phyloP scores from a whole-genome alignment of 768 basidiomycete genomes.

The Podaxis carcinomalis region DNA sequence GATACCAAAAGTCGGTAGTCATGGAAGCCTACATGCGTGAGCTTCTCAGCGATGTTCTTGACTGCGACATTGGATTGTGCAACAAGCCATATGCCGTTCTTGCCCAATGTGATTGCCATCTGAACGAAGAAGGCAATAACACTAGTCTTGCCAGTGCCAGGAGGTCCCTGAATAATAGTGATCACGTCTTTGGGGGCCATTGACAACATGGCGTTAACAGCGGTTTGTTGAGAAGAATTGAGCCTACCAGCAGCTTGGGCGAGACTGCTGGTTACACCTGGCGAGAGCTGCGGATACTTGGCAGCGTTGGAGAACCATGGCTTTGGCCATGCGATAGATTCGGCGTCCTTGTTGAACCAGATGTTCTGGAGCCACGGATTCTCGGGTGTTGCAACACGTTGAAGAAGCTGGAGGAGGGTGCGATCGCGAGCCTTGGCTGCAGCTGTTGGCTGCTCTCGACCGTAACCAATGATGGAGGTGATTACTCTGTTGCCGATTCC shows the following conservation, averaged over 20 bases:
- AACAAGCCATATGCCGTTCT: slow-evolving; percentile 68
- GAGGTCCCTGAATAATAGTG: slow-evolving; percentile 50
- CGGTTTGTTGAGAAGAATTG: slow-evolving; percentile 43
- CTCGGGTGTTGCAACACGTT: slow-evolving; percentile 31
- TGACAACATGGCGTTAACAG: slow-evolving; percentile 47
- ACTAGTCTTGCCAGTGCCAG: slow-evolving; percentile 72
- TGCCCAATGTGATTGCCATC: slow-evolving; percentile 32
- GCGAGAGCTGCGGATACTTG: background rate
- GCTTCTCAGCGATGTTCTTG: slow-evolving; percentile 84
- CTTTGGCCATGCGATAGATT: slow-evolving; percentile 34
- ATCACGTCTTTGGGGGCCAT: slow-evolving; percentile 29
- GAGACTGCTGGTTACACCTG: background rate
- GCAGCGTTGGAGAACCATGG: slow-evolving; percentile 24
- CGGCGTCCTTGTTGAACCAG: slow-evolving; percentile 33
- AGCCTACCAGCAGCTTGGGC: slow-evolving; percentile 19
- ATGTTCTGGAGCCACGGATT: slow-evolving; percentile 50
- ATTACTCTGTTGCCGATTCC: slow-evolving; percentile 14
- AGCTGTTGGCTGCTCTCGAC: slow-evolving; percentile 50
- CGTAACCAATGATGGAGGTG: slow-evolving; percentile 34
- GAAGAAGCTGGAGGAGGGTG: slow-evolving; percentile 38
- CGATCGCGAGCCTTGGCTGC: slow-evolving; percentile 49
- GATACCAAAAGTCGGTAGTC: slow-evolving; percentile 73
- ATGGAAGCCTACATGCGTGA: slow-evolving; percentile 46
- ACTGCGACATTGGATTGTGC: slow-evolving; percentile 88
- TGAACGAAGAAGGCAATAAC: slow-evolving; percentile 65